phyloP scores from a whole-genome alignment of 2,329 filamentous ascomycete species.

The Fonsecaea nubica region DNA sequence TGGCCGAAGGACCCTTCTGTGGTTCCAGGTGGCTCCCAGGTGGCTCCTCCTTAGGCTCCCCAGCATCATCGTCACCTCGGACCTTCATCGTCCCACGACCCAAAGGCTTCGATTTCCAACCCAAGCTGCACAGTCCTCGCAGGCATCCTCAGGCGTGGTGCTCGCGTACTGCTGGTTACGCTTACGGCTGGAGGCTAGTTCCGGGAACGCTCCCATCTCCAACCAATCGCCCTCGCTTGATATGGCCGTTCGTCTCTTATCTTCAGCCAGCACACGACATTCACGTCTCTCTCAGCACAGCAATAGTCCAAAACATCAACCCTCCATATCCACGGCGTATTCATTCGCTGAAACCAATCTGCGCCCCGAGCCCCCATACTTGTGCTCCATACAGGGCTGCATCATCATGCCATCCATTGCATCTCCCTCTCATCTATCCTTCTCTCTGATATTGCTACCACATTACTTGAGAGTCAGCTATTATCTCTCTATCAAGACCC shows the following conservation, averaged over 20 bases:
- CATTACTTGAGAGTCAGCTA: background rate
- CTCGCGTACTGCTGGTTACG: background rate
- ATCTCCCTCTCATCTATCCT: slow-evolving; percentile 9
- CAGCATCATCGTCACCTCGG: background rate
- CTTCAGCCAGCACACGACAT: slow-evolving; percentile 7
- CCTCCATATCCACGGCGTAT: background rate
- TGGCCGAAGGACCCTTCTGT: background rate
- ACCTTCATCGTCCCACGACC: slow-evolving; percentile 2
- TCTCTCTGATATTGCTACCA: background rate
- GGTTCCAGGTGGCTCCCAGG: background rate
- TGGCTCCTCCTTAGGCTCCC: background rate
- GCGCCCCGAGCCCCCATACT: background rate
- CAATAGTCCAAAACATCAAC: slow-evolving; percentile 1
- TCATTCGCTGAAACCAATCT: slow-evolving; percentile 14
- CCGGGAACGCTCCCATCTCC: background rate
- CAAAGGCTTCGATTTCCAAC: background rate
- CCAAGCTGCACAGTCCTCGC: background rate
- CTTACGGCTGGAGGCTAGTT: slow-evolving; percentile 6
- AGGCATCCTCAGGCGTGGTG: background rate
- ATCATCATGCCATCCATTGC: slow-evolving; percentile 21
- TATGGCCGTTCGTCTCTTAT: slow-evolving; percentile 5
- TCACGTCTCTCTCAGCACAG: background rate
- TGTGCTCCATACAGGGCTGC: slow-evolving; percentile 8
- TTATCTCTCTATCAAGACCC: background rate
- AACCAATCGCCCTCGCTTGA: slow-evolving; percentile 6